Evolutionary conservation across 2,329 filamentous ascomycete genomes (phyloP), one percentile per base, ranked within the genome.

Genomic region (Verticillium dahliae): DNA sequence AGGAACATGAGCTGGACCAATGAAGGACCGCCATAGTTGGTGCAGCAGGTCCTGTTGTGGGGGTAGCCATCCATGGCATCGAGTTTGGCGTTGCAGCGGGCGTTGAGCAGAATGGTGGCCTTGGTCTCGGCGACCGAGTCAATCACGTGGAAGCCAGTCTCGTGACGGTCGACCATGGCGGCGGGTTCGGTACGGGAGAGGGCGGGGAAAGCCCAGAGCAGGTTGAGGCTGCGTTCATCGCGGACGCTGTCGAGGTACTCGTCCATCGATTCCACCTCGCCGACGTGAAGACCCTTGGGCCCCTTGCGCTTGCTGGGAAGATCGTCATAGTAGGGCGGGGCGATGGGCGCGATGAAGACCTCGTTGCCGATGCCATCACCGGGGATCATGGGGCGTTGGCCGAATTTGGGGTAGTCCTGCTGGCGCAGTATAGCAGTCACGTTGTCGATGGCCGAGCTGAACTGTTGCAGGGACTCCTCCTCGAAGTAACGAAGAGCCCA

Each of bases 1-100:
- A 72, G 54, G 13, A 70, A 27, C 1, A 66, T 18, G 14, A 64
- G 38, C 60, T 72, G 70, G 0, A 63, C 38, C 54, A 66, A 63
- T 18, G 67, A 52, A 2, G 52, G 60, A 3, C 56, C 56, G 10
- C 69, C 67, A 62, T 84, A 84, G 50, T 74, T 75, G 58, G 72
- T 79, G 65, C 83, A 85, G 67, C 83, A 85, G 2, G 81, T 83
- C 61, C 77, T 74, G 58, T 77, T 73, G 66, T 78, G 79, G 0
- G 78, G 77, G 61, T 77, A 79, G 22, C 72, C 73, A 27, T 56
- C 52, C 52, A 56, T 34, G 52, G 57, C 70, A 66, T 63, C 70
- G 62, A 61, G 74, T 68, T 65, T 76, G 63, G 69, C 78, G 70
- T 64, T 86, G 69, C 84, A 86, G 57, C 81, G 78, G n/a, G 79